Percentiles rank a stretch among this genome's conserved stretches.
Conservation (phyloP, 108 stramenopile species). For the Chaetoceros muelleri region DNA sequence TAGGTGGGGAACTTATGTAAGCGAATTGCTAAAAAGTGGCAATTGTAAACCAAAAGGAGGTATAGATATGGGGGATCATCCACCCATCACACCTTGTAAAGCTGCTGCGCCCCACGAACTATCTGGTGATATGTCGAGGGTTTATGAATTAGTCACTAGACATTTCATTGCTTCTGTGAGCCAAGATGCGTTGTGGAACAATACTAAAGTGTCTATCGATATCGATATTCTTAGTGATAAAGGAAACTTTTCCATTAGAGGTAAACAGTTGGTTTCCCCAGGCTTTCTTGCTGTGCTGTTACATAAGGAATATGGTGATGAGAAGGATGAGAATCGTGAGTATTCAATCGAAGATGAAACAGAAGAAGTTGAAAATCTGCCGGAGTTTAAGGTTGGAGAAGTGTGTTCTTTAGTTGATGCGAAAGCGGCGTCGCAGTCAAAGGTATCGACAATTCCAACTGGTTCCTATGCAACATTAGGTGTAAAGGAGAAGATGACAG, state of each 20-base stretch:
- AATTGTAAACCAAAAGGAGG: conserved; percentile 52
- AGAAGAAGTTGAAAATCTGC: conserved; percentile 62
- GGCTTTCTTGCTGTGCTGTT: conserved; percentile 77
- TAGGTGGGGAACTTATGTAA: conserved; percentile 69
- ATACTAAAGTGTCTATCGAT: conserved; percentile 53
- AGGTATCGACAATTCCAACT: conserved; percentile 32
- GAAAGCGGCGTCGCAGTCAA: conserved; percentile 17
- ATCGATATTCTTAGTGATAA: conserved; percentile 61
- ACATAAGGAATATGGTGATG: conserved; percentile 76
- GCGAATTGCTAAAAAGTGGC: conserved; percentile 40
- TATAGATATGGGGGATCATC: conserved; percentile 83
- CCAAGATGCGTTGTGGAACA: conserved; percentile 78
- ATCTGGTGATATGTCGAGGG: conserved; percentile 71
- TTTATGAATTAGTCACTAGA: conserved; percentile 76
- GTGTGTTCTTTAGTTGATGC: conserved; percentile 29
- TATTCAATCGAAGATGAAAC: conserved; percentile 53
- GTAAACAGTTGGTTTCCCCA: conserved; percentile 50
- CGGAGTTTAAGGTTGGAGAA: conserved; percentile 69
- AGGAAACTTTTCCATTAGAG: conserved; percentile 58
- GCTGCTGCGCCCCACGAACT: conserved; percentile 45
- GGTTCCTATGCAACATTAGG: conserved; percentile 52
- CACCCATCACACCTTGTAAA: conserved; percentile 77
- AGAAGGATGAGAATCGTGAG: conserved; percentile 21
- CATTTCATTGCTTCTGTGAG: conserved; percentile 86
- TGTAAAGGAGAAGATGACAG: conserved; percentile 81